Evolutionary conservation across 2,329 filamentous ascomycete genomes (phyloP), one percentile per base, ranked within the genome.

Genomic region (Phialophora verrucosa): DNA sequence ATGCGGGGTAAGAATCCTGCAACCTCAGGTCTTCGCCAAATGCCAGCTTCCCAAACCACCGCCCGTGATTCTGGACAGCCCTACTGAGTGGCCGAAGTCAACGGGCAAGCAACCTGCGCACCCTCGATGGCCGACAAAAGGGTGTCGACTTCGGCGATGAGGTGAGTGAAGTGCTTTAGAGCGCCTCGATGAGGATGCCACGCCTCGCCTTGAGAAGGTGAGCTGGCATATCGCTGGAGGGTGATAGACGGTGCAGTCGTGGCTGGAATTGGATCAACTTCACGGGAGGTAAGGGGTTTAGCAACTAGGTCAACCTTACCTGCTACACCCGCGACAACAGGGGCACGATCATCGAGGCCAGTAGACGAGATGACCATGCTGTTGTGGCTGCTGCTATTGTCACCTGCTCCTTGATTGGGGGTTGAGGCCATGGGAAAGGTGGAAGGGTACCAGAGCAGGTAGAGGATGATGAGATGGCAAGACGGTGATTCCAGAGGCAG

Each of bases 1-100:
- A 32, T 23, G 57, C 57, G 57, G 57, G 57, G 57, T 59, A 59
- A 51, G 23, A 35, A 51, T 50, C 14, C 57, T 50, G n/a, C 57
- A 50, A 51, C 42, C 42, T 50, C 25, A 32, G 29, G 32, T 20
- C 20, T 4, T 55, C 12, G 20, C 20, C 12, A 4, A 51, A 44
- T 44, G 38, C 38, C 38, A 7, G 14, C 5, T 7, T 44, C 17
- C 38, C 38, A 25, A 25, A 25, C 23, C 23, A 25, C 23, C 23
- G 23, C 23, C 23, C 23, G 12, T 17, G 38, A 42, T 17, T 7
- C 38, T 42, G 38, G 38, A 1, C 38, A 1, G 38, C 14, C 2
- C 0, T 6, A 44, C 38, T 1, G 6, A n/a, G 5, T 44, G 38
- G 38, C 5, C 38, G 3, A 44, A 20, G 27, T 59, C 42, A 59